phyloP scores from a whole-genome alignment of 768 basidiomycete genomes.

The Mycena floridula region DNA sequence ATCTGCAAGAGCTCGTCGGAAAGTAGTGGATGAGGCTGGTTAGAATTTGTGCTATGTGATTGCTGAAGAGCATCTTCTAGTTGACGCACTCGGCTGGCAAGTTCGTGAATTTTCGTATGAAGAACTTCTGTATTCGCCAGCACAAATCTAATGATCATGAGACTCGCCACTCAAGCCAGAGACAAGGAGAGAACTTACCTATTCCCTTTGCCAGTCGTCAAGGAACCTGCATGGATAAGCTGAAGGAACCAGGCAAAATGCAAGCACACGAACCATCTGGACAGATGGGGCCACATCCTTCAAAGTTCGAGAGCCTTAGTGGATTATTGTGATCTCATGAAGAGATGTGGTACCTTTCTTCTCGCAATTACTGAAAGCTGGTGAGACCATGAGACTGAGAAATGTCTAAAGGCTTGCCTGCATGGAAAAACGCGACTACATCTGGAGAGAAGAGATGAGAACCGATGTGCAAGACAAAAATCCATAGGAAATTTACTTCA shows the following conservation, averaged over 20 bases:
- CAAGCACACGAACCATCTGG: slow-evolving; percentile 42
- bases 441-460: slow-evolving; percentile 29
- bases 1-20: slow-evolving; percentile 56
- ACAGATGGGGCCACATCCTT: slow-evolving; percentile 51
- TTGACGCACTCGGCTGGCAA: slow-evolving; percentile 56
- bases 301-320: too few relatives aligned
- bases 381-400: slow-evolving; percentile 1
- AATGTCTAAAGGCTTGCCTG: slow-evolving; percentile 31
- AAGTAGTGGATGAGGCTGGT: slow-evolving; percentile 51
- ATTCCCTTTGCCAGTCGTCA: slow-evolving; percentile 72
- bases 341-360: slow-evolving; percentile 35
- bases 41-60: slow-evolving; percentile 41
- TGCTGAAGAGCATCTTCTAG: slow-evolving; percentile 63
- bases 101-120: slow-evolving; percentile 52
- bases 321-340: slow-evolving; percentile 21
- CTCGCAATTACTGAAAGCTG: slow-evolving; percentile 39
- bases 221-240: slow-evolving; percentile 38
- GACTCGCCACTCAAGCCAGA: slow-evolving; percentile 2
- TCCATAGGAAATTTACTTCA: slow-evolving; percentile 8
- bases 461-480: not conserved
- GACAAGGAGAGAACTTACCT: slow-evolving; percentile 32
- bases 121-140: slow-evolving; percentile 64
- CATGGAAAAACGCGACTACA: slow-evolving; percentile 65
- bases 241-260: slow-evolving; percentile 7
- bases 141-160: slow-evolving; percentile 41